phyloP scores from a whole-genome alignment of 2,329 filamentous ascomycete species.

The Stagonosporopsis vannaccii region DNA sequence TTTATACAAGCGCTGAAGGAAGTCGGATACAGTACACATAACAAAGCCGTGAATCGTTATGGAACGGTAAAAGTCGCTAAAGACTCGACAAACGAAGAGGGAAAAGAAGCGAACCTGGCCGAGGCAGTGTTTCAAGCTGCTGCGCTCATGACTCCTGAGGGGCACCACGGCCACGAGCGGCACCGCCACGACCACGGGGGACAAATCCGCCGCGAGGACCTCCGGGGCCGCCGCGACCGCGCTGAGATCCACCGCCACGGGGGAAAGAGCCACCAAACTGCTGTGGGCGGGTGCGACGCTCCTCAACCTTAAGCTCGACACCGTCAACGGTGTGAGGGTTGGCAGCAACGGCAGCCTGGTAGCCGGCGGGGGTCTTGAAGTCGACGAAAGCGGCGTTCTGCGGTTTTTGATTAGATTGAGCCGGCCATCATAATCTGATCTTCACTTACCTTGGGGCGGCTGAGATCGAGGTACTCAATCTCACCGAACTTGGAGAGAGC shows the following conservation, averaged over 20 bases:
- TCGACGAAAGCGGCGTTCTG: conserved; percentile 98
- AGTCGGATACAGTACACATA: conserved; percentile 47
- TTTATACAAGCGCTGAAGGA: conserved; percentile 49
- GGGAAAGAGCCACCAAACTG: conserved; percentile 44
- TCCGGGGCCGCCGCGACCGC: conserved; percentile 67
- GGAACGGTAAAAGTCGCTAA: conserved; percentile 29
- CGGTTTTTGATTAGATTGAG: conserved; percentile 23
- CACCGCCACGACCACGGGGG: conserved; percentile 72
- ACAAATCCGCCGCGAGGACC: conserved; percentile 73
- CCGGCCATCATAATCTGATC: neutral
- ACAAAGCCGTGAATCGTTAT: conserved; percentile 49
- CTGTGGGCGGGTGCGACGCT: conserved; percentile 71
- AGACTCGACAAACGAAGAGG: conserved; percentile 19
- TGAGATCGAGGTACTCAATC: conserved; percentile 69
- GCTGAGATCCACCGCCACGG: conserved; percentile 53
- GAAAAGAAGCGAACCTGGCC: conserved; percentile 10
- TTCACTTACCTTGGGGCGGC: conserved; percentile 74
- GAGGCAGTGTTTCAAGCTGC: conserved; percentile 9
- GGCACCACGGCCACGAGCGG: conserved; percentile 59
- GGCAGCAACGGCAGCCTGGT: conserved; percentile 79
- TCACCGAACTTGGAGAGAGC: conserved; percentile 74
- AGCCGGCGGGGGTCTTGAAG: conserved; percentile 81
- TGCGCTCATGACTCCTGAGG: conserved; percentile 45
- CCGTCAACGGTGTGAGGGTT: conserved; percentile 87
- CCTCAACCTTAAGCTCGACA: conserved; percentile 85